Percentiles rank a stretch among this genome's conserved stretches.
Evolutionary conservation across 768 basidiomycete species (phyloP).

Genomic region (Pleurotus djamor): DNA sequence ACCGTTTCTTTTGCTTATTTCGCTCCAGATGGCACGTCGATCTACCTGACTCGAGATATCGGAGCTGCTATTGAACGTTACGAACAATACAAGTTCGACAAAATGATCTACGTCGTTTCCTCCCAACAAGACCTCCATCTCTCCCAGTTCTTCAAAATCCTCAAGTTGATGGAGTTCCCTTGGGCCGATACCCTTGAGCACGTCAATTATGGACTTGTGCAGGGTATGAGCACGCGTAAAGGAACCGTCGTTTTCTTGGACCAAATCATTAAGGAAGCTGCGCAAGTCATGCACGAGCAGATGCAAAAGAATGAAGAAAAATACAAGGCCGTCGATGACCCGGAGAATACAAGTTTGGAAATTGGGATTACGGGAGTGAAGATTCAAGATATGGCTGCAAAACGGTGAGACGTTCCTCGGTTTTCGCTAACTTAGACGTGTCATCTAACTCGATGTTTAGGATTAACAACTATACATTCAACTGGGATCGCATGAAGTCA

Average conservation of each 20-base stretch:
- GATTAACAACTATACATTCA: constrained; percentile 95
- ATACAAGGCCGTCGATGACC: constrained; percentile 85
- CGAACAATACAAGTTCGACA: constrained; percentile 83
- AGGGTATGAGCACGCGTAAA: constrained; percentile 92
- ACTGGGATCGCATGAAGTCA: constrained; percentile 91
- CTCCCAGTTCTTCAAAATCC: constrained; percentile 90
- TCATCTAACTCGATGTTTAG: constrained; percentile 34
- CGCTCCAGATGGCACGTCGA: constrained; percentile 80
- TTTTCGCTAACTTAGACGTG: neutral
- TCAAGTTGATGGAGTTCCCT: constrained; percentile 84
- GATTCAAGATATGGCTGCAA: constrained; percentile 97
- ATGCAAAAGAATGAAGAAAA: constrained; percentile 96
- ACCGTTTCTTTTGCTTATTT: neutral
- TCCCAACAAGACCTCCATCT: constrained; percentile 87
- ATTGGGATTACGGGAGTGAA: constrained; percentile 96
- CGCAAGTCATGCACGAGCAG: constrained; percentile 91
- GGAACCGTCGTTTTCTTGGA: constrained; percentile 95
- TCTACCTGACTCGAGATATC: constrained; percentile 95
- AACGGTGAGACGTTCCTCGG: constrained; percentile 52
- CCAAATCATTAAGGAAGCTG: constrained; percentile 88
- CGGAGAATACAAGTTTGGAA: constrained; percentile 72
- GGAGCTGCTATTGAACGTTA: constrained; percentile 91
- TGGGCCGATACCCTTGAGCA: constrained; percentile 86
- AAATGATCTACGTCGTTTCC: constrained; percentile 93
- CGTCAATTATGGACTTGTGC: constrained; percentile 89